Conservation (phyloP, 2,329 filamentous ascomycete species). For the Neurospora crassa region DNA sequence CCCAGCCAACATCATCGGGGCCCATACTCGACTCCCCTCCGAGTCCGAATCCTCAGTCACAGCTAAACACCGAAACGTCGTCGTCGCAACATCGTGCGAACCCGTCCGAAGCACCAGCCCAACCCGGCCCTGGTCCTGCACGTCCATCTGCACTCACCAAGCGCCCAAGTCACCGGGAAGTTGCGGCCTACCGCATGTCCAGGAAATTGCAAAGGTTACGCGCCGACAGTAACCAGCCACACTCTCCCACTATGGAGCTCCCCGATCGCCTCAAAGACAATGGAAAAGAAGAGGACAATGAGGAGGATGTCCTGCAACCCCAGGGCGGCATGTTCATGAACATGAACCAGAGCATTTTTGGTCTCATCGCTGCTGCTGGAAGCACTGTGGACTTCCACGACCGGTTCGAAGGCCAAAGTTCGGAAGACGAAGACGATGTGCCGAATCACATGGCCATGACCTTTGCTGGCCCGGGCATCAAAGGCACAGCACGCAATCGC, state of each 20-base stretch:
- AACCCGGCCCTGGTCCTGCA: not conserved
- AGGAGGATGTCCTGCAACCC: conserved; percentile 37
- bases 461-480: conserved; percentile 7
- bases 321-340: conserved; percentile 49
- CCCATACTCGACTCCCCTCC: not conserved
- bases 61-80: not conserved
- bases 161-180: conserved; percentile 21
- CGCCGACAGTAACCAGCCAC: conserved; percentile 24
- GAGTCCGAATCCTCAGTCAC: not conserved
- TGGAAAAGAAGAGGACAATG: conserved; percentile 37
- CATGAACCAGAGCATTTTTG: conserved; percentile 92
- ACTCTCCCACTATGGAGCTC: conserved; percentile 36
- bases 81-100: not conserved
- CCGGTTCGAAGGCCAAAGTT: conserved; percentile 69
- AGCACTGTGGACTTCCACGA: conserved; percentile 74
- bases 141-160: conserved; percentile 8
- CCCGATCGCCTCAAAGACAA: conserved; percentile 42
- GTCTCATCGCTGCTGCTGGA: conserved; percentile 80
- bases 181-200: conserved; percentile 28
- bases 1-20: conserved; percentile 7
- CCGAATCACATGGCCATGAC: conserved; percentile 18
- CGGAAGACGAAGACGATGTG: conserved; percentile 60
- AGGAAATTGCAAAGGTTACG: conserved; percentile 37
- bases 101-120: not conserved
- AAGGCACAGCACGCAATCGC: not conserved